Evolutionary conservation across 1,284 basidiomycete genomes (phyloP).

Genomic region (Apiotrichum mycotoxinovorans): DNA sequence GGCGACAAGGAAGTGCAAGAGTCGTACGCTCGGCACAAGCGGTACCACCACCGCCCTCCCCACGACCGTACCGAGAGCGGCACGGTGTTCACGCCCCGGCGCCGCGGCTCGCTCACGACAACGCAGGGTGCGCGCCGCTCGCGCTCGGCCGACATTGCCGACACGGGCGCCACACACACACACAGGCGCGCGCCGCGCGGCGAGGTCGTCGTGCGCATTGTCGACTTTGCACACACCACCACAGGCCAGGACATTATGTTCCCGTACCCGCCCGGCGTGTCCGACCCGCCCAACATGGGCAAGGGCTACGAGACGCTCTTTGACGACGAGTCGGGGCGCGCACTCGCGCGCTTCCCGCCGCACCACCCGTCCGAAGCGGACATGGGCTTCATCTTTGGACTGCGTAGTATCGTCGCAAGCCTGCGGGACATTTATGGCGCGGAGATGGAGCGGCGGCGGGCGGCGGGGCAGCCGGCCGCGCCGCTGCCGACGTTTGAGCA

Average conservation of each 20-base stretch:
- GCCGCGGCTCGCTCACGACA: conserved; percentile 3
- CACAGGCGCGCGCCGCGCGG: conserved; percentile 63
- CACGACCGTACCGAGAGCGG: conserved; percentile 8
- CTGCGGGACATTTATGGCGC: conserved; percentile 79
- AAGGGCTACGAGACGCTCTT: conserved; percentile 76
- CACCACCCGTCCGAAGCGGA: conserved; percentile 84
- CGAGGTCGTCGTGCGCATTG: conserved; percentile 90
- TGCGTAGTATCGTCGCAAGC: conserved; percentile 72
- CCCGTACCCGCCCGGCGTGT: conserved; percentile 48
- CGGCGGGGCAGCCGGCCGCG: conserved; percentile 4
- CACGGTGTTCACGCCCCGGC: conserved; percentile 4
- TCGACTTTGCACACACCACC: conserved; percentile 98
- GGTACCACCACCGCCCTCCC: conserved; percentile 4
- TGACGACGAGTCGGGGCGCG: conserved; percentile 70
- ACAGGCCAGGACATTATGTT: conserved; percentile 83
- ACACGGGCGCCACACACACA: conserved; percentile 14
- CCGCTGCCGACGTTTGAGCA: conserved; percentile 23
- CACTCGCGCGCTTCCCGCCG: conserved; percentile 87
- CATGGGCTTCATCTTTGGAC: conserved; percentile 86
- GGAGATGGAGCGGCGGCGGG: conserved; percentile 52
- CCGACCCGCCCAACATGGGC: conserved; percentile 52
- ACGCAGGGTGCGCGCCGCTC: conserved; percentile 7
- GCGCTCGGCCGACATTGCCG: conserved; percentile 11
- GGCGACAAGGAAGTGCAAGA: conserved; percentile 85
- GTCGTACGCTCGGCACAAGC: conserved; percentile 33